Percentiles rank a stretch among this genome's conserved stretches.
Evolutionary conservation across 192 early-diverging fungal genomes (phyloP).

Genomic region (Coemansia sp.): DNA sequence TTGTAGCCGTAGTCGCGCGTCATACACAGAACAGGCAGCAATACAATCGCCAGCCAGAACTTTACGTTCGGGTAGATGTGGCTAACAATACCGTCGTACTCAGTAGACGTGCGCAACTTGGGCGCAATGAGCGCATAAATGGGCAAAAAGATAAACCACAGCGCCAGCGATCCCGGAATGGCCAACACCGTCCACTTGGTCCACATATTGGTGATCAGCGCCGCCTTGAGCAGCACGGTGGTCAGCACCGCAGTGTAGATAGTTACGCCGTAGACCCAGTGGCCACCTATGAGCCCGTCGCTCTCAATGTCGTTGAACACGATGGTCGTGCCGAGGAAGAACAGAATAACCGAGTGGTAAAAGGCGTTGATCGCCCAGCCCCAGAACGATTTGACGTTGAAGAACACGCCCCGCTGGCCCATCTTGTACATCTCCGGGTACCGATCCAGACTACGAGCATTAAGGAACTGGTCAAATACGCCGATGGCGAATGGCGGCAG

Average conservation of each 20-base stretch:
- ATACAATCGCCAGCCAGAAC: slow-evolving; percentile 87
- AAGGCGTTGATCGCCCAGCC: slow-evolving; percentile 65
- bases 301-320: slow-evolving; percentile 60
- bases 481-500: slow-evolving; percentile 74
- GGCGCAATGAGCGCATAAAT: slow-evolving; percentile 79
- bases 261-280: slow-evolving; percentile 61
- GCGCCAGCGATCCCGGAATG: slow-evolving; percentile 82
- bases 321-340: slow-evolving; percentile 50
- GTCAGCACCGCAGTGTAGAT: slow-evolving; percentile 72
- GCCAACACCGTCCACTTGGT: slow-evolving; percentile 93
- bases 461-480: slow-evolving; percentile 79
- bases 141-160: slow-evolving; percentile 90
- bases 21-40: slow-evolving; percentile 84
- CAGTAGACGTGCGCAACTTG: slow-evolving; percentile 62
- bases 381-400: slow-evolving; percentile 72
- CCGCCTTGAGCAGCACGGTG: slow-evolving; percentile 89
- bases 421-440: slow-evolving; percentile 81
- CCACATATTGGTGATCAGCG: slow-evolving; percentile 87
- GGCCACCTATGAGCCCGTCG: slow-evolving; percentile 52
- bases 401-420: slow-evolving; percentile 69
- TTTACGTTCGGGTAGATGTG: slow-evolving; percentile 64
- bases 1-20: slow-evolving; percentile 93
- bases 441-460: slow-evolving; percentile 67
- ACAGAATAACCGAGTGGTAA: slow-evolving; percentile 67
- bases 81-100: slow-evolving; percentile 72